Evolutionary conservation across 2,329 filamentous ascomycete species (phyloP).

Genomic region (Ophiocordyceps camponoti-rufipedis): DNA sequence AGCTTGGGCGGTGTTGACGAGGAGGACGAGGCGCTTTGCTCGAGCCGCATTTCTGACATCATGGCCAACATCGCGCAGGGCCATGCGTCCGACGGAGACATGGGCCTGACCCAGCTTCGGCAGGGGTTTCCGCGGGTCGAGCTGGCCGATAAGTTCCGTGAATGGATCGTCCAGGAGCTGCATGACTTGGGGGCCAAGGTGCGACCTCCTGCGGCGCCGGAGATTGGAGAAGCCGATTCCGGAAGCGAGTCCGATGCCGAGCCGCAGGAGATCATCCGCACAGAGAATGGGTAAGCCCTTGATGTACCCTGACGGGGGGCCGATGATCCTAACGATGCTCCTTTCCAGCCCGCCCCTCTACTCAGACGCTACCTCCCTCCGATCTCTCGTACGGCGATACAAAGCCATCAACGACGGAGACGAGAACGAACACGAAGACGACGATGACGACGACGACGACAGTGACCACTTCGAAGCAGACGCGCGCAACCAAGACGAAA

Average conservation of each 20-base stretch:
- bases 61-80: neutral
- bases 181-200: neutral
- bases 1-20: slow-evolving; percentile 5
- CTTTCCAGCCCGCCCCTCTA: no score
- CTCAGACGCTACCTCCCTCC: no score
- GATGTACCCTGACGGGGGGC: neutral
- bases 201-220: no score
- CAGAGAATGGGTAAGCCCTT: neutral
- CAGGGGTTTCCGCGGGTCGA: neutral
- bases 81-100: neutral
- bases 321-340: no score
- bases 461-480: no score
- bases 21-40: neutral
- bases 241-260: neutral
- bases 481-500: no score
- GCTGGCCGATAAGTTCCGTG: neutral
- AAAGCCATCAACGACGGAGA: no score
- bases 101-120: neutral
- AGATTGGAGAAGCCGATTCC: neutral
- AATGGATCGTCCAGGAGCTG: neutral
- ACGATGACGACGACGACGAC: no score
- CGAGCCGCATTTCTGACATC: neutral
- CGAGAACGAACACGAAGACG: no score
- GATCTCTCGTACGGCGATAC: no score
- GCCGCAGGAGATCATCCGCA: neutral